These are phyloP conservation scores for Phalaenopsis equestris DNA, from an alignment of 106 monocot genomes.

Conservation along the genomic window DNA sequence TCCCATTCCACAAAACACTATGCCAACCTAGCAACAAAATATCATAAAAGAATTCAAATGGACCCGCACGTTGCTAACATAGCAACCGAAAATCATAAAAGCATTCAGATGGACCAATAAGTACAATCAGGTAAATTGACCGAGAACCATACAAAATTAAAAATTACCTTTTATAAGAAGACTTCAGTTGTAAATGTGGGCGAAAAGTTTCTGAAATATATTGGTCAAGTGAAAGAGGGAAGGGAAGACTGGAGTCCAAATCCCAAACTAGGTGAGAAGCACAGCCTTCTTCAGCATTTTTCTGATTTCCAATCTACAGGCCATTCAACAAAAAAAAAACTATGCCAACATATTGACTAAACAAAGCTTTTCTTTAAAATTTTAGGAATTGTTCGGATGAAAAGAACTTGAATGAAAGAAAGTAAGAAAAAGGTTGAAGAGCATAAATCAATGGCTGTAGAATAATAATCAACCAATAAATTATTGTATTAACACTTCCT, in stretches of 20 bases:
- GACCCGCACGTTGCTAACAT: too few relatives aligned
- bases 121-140: background rate
- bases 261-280: constrained; percentile 52
- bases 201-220: constrained; percentile 54
- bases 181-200: constrained; percentile 20
- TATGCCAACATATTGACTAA: background rate
- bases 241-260: constrained; percentile 78
- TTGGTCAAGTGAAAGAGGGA: constrained; percentile 39
- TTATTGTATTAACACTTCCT: background rate
- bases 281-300: constrained; percentile 17
- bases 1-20: background rate
- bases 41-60: too few relatives aligned
- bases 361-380: background rate
- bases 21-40: background rate
- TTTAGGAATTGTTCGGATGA: background rate
- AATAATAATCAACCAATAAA: background rate
- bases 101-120: background rate
- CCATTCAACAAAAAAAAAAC: background rate
- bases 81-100: too few relatives aligned
- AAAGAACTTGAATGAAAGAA: background rate
- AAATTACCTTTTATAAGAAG: constrained; percentile 44
- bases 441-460: background rate
- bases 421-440: background rate
- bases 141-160: background rate
- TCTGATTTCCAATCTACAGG: constrained; percentile 16